A percentile compares a stretch with the other conserved stretches of the same genome.
phyloP scores from a whole-genome alignment of 805 yeast genomes.

The Candida multigemmis region DNA sequence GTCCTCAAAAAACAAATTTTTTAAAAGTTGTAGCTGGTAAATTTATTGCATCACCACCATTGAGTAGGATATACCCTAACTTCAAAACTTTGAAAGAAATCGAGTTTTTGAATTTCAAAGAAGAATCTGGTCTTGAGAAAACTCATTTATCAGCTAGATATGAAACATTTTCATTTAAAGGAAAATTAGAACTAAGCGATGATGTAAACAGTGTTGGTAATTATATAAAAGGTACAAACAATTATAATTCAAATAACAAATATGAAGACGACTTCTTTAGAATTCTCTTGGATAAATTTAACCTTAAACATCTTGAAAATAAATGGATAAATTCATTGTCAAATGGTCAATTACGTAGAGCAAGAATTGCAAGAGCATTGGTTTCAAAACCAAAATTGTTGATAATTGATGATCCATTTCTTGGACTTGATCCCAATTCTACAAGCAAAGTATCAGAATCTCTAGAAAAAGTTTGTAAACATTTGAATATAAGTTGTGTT shows the following conservation, averaged over 20 bases:
- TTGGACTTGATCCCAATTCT: slow-evolving; percentile 82
- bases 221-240: slow-evolving; percentile 49
- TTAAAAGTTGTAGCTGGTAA: slow-evolving; percentile 50
- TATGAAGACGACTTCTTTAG: slow-evolving; percentile 20
- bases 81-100: slow-evolving; percentile 14
- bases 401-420: slow-evolving; percentile 82
- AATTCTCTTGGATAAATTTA: slow-evolving; percentile 36
- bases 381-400: slow-evolving; percentile 56
- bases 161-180: slow-evolving; percentile 65
- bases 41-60: slow-evolving; percentile 42
- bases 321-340: slow-evolving; percentile 83
- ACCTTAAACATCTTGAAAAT: slow-evolving; percentile 46
- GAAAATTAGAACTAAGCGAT: slow-evolving; percentile 44
- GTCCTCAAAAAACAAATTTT: slow-evolving; percentile 43
- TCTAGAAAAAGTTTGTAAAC: slow-evolving; percentile 20
- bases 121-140: slow-evolving; percentile 24
- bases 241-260: slow-evolving; percentile 32
- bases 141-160: slow-evolving; percentile 86
- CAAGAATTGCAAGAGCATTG: slow-evolving; percentile 72
- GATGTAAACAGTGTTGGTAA: slow-evolving; percentile 56
- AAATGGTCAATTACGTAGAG: slow-evolving; percentile 91
- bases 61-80: slow-evolving; percentile 48
- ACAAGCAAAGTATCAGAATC: slow-evolving; percentile 49
- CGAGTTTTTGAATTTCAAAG: slow-evolving; percentile 25
- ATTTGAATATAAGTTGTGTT: slow-evolving; percentile 47